Evolutionary conservation across 2,329 filamentous ascomycete species (phyloP), one percentile per base, ranked within the genome.

Genomic region (Macroventuria anomochaeta): DNA sequence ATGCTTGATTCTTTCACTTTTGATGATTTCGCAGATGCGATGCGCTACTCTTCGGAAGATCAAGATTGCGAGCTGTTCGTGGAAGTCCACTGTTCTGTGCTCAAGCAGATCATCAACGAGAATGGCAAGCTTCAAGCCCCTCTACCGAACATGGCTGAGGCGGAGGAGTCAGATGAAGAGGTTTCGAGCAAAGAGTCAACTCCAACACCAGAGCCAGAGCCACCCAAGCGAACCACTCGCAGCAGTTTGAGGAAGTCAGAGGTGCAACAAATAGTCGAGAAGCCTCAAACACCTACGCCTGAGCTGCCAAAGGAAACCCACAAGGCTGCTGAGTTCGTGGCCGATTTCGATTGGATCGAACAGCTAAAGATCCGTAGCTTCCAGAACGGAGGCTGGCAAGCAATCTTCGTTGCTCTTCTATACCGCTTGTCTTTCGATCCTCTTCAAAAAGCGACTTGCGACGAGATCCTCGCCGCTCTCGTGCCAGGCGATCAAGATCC

Each of bases 1-100:
- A 86, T 91, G 68, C 82, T 99, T 21, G 95, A 99, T 74, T 97
- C 93, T 0, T 99, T 99, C 70, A 97, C 93, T 0, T 96, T 97
- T 67, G 95, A 99, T 72, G 95, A 99, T 73, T 97, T 93, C 67
- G 82, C 96, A 4, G 89, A 97, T 71, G 89, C 93, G 0, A 87
- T 99, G 81, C 83, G 87, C 41, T 88, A 93, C 53, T 84, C 89
- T 0, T 91, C 87, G 0, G 84, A 88, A 28, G 86, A 91, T 18
- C 79, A 85, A 0, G 87, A 88, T 7, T 95, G 95, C 46, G 89
- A 97, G 70, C 80, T 99, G 0, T 88, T 97, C 62, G 87, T 91
- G 42, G 95, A 99, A 73, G 85, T 95, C 5, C 93, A 97, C 73
- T 99, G 95, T 72, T 88, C 93, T 0, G 86, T 97, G 3, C 78